Conservation (phyloP, 352 stramenopile species). For the Phytophthora agathidicida region DNA sequence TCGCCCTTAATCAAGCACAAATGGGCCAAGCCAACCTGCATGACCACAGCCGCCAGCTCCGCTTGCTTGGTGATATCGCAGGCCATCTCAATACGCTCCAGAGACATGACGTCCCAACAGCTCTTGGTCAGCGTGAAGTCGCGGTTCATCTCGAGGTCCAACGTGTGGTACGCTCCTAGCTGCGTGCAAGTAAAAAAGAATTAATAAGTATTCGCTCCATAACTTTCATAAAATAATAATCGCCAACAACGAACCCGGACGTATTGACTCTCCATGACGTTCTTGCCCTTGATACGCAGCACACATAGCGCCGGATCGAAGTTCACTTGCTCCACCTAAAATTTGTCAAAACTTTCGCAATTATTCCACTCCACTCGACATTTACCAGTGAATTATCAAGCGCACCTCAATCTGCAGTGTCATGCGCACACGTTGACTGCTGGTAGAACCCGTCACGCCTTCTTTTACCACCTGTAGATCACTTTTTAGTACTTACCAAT, state of each 20-base stretch:
- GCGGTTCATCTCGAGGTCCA: slow-evolving; percentile 96
- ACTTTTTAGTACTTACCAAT: no score
- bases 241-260: slow-evolving; percentile 84
- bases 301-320: slow-evolving; percentile 95
- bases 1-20: slow-evolving; percentile 98
- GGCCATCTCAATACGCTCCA: slow-evolving; percentile 96
- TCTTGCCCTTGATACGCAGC: slow-evolving; percentile 95
- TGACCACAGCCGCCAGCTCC: slow-evolving; percentile 96
- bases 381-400: neutral
- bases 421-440: slow-evolving; percentile 94
- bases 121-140: slow-evolving; percentile 97
- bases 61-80: slow-evolving; percentile 94
- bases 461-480: slow-evolving; percentile 92
- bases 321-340: slow-evolving; percentile 94
- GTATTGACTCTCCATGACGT: slow-evolving; percentile 93
- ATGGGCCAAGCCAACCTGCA: slow-evolving; percentile 95
- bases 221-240: neutral
- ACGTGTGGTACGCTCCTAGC: slow-evolving; percentile 97
- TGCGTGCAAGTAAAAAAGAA: no score
- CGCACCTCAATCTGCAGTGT: slow-evolving; percentile 93
- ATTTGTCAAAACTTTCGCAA: slow-evolving; percentile 1
- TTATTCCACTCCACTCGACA: neutral
- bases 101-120: slow-evolving; percentile 97
- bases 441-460: slow-evolving; percentile 94
- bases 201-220: neutral